A percentile compares a stretch with the other conserved stretches of the same genome.
Evolutionary conservation across 352 stramenopile species (phyloP).

Genomic region (Phytophthora fragariae): DNA sequence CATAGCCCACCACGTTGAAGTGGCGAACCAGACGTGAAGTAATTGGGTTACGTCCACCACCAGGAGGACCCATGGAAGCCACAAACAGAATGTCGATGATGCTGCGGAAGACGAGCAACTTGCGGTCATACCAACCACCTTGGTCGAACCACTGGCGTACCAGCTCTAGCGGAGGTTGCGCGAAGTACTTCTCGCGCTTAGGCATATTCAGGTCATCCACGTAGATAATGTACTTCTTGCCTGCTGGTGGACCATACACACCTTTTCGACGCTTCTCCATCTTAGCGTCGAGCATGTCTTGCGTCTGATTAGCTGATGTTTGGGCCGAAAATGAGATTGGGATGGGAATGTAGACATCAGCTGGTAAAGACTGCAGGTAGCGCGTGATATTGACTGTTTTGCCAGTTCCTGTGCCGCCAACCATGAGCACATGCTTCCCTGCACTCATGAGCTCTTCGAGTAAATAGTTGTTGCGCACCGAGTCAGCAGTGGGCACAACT

Average conservation of each 20-base stretch:
- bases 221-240: conserved; percentile 95
- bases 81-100: conserved; percentile 93
- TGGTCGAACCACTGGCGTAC: conserved; percentile 96
- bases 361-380: conserved; percentile 87
- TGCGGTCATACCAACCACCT: conserved; percentile 95
- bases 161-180: conserved; percentile 95
- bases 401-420: conserved; percentile 93
- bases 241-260: conserved; percentile 90
- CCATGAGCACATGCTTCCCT: conserved; percentile 95
- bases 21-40: conserved; percentile 92
- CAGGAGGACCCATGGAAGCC: conserved; percentile 92
- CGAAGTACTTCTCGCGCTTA: conserved; percentile 94
- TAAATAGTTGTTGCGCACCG: conserved; percentile 94
- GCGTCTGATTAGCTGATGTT: conserved; percentile 93
- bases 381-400: conserved; percentile 95
- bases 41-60: conserved; percentile 93
- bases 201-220: conserved; percentile 97
- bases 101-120: conserved; percentile 91
- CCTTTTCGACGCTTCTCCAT: conserved; percentile 95
- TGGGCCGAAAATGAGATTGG: conserved; percentile 93
- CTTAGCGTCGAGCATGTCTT: conserved; percentile 93
- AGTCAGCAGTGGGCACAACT: conserved; percentile 94
- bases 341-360: conserved; percentile 91
- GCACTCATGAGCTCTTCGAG: conserved; percentile 85
- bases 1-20: conserved; percentile 95